Conservation (phyloP, 2,329 filamentous ascomycete species). For the Thermoascus crustaceus region DNA sequence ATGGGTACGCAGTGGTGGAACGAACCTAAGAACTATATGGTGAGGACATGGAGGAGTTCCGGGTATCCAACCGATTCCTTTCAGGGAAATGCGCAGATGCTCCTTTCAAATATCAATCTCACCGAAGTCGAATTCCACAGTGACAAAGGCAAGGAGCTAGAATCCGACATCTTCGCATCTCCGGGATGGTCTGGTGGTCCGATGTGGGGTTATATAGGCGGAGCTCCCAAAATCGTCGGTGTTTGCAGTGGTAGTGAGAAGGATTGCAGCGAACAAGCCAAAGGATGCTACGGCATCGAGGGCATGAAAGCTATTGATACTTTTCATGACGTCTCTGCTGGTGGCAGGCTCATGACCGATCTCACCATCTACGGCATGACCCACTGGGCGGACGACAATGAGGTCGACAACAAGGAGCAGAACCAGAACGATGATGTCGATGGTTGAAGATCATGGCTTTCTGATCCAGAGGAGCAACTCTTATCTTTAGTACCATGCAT, state of each 20-base stretch:
- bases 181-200: slow-evolving; percentile 17
- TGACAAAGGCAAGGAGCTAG: slow-evolving; percentile 14
- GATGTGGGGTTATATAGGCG: slow-evolving; percentile 16
- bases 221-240: slow-evolving; percentile 13
- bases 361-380: slow-evolving; percentile 11
- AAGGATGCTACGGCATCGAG: slow-evolving; percentile 11
- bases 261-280: slow-evolving; percentile 13
- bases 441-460: background rate
- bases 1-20: slow-evolving; percentile 17
- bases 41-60: slow-evolving; percentile 13
- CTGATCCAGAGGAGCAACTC: too few species aligned
- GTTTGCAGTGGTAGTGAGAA: slow-evolving; percentile 16
- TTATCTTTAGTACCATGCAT: too few species aligned
- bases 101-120: slow-evolving; percentile 13
- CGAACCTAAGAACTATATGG: slow-evolving; percentile 8
- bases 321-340: slow-evolving; percentile 17
- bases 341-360: slow-evolving; percentile 16
- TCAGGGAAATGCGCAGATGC: slow-evolving; percentile 13
- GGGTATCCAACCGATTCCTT: slow-evolving; percentile 15
- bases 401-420: background rate
- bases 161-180: slow-evolving; percentile 13
- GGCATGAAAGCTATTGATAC: slow-evolving; percentile 8
- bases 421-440: background rate
- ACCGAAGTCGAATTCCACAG: slow-evolving; percentile 13
- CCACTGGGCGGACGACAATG: slow-evolving; percentile 7